Conservation (phyloP, 179 eudicot genomes). For the Beta corolliflora region DNA sequence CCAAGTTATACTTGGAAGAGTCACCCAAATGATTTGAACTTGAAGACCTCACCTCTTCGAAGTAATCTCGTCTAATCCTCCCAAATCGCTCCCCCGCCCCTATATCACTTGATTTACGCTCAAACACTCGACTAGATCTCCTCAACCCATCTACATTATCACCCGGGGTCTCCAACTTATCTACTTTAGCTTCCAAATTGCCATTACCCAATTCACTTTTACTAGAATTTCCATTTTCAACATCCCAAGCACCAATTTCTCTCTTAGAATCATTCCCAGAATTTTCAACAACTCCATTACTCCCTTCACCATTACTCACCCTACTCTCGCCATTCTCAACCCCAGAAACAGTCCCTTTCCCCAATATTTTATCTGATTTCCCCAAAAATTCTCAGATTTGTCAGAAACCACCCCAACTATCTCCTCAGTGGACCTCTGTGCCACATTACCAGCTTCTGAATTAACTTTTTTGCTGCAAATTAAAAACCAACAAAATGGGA, state of each 20-base stretch:
- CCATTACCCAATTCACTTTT: conserved; percentile 26
- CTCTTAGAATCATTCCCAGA: conserved; percentile 33
- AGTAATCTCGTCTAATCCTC: conserved; percentile 42
- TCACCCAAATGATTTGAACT: conserved; percentile 42
- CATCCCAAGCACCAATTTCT: conserved; percentile 26
- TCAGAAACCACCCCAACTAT: conserved; percentile 42
- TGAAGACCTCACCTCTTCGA: conserved; percentile 44
- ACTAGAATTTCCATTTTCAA: conserved; percentile 30
- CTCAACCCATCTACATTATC: conserved; percentile 39
- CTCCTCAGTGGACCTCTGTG: conserved; percentile 54
- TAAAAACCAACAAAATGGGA: conserved; percentile 21
- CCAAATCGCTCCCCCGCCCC: conserved; percentile 39
- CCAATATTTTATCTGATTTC: conserved; percentile 42
- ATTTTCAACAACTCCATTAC: conserved; percentile 30
- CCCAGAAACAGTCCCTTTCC: conserved; percentile 29
- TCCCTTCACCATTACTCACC: conserved; percentile 31
- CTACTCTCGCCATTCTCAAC: conserved; percentile 37
- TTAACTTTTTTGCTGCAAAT: conserved; percentile 63
- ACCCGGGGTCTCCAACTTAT: conserved; percentile 28
- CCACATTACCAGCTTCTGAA: conserved; percentile 40
- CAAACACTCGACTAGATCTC: conserved; percentile 36
- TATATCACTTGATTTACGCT: conserved; percentile 41
- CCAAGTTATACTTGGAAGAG: conserved; percentile 38
- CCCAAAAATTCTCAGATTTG: conserved; percentile 35
- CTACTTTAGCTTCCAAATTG: conserved; percentile 29